Evolutionary conservation across 495 filamentous ascomycete genomes (phyloP).

Genomic region (Trypethelium eluteriae): DNA sequence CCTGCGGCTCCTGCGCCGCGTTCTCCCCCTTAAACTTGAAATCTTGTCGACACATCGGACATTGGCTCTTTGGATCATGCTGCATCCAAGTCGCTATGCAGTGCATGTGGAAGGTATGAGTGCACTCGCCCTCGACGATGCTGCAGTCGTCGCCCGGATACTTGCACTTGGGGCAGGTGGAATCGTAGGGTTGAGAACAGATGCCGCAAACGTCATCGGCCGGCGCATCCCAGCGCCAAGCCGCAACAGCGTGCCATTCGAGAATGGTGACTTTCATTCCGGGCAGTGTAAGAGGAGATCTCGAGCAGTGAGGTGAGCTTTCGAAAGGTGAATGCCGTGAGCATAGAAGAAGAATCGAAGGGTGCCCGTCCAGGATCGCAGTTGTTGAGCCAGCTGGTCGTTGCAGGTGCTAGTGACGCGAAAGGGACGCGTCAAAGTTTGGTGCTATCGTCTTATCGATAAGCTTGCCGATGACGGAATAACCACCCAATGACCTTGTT

Average conservation of each 20-base stretch:
- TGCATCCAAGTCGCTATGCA: slow-evolving; percentile 94
- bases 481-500: neutral
- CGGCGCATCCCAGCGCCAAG: slow-evolving; percentile 96
- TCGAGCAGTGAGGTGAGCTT: neutral
- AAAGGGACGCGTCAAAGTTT: neutral
- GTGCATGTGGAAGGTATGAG: slow-evolving; percentile 97
- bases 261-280: slow-evolving; percentile 90
- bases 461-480: neutral
- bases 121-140: slow-evolving; percentile 88
- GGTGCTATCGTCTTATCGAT: neutral
- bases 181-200: slow-evolving; percentile 95
- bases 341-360: neutral
- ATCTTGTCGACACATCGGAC: slow-evolving; percentile 91
- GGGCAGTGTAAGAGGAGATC: neutral
- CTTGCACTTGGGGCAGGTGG: slow-evolving; percentile 95
- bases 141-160: slow-evolving; percentile 94
- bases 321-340: neutral
- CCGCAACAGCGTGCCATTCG: slow-evolving; percentile 86
- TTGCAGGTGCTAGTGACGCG: neutral
- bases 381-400: no score
- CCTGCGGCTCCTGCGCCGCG: neutral
- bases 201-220: slow-evolving; percentile 98
- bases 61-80: slow-evolving; percentile 87
- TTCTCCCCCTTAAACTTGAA: slow-evolving; percentile 2
- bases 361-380: no score